These are phyloP conservation scores for Penicillium nucicola DNA, from an alignment of 495 filamentous ascomycete species.

Conservation along the genomic window DNA sequence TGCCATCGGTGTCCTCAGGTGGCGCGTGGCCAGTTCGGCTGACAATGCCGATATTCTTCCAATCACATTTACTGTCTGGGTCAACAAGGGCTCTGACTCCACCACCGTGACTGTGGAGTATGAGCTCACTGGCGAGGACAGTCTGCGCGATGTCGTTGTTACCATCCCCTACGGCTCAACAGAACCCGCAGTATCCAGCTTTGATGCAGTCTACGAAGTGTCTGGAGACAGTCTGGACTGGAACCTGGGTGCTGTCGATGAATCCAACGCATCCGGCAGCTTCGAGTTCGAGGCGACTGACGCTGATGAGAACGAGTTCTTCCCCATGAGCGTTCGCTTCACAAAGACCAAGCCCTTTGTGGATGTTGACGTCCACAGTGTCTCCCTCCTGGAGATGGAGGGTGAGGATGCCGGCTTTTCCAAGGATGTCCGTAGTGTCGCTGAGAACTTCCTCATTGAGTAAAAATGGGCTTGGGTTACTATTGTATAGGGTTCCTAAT, in stretches of 20 bases:
- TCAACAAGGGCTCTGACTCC: conserved; percentile 77
- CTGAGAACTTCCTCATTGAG: conserved; percentile 79
- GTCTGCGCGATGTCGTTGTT: conserved; percentile 78
- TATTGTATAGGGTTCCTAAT: conserved; percentile 45
- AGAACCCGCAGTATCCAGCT: conserved; percentile 86
- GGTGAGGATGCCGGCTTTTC: conserved; percentile 77
- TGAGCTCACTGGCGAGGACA: conserved; percentile 74
- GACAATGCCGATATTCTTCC: conserved; percentile 72
- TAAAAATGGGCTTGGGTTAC: conserved; percentile 37
- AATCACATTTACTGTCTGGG: conserved; percentile 94
- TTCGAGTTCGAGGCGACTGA: conserved; percentile 94
- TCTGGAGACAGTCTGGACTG: conserved; percentile 91
- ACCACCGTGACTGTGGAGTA: conserved; percentile 91
- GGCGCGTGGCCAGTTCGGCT: conserved; percentile 73
- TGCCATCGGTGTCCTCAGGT: conserved; percentile 81
- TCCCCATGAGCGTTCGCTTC: conserved; percentile 93
- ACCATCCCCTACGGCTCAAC: conserved; percentile 78
- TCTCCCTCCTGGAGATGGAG: conserved; percentile 72
- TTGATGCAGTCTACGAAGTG: conserved; percentile 92
- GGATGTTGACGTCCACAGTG: conserved; percentile 79
- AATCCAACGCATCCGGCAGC: conserved; percentile 73
- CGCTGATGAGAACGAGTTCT: conserved; percentile 82
- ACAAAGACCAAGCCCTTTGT: conserved; percentile 82
- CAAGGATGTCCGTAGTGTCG: conserved; percentile 82
- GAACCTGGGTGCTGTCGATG: conserved; percentile 80